Conservation (phyloP, 2,329 filamentous ascomycete genomes). For the Xylariaceae sp. region DNA sequence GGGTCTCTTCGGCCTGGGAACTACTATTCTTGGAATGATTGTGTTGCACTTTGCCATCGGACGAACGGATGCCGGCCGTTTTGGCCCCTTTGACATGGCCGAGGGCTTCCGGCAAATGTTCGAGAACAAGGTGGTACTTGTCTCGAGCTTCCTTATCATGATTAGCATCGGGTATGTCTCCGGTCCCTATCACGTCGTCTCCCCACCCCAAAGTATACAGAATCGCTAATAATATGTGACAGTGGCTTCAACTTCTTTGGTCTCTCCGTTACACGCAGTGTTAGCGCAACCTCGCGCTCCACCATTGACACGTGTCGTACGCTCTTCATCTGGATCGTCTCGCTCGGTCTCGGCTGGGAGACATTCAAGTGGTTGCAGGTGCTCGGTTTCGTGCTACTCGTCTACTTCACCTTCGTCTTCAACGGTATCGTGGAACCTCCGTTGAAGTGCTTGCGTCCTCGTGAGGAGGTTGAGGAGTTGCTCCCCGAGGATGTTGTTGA, state of each 20-base stretch:
- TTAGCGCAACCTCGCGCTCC: constrained; percentile 87
- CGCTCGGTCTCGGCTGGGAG: constrained; percentile 90
- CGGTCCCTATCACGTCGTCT: constrained; percentile 3
- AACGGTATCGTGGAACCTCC: constrained; percentile 89
- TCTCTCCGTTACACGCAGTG: constrained; percentile 79
- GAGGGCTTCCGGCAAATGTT: constrained; percentile 82
- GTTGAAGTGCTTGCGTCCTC: constrained; percentile 59
- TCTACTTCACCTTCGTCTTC: constrained; percentile 96
- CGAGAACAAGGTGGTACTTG: constrained; percentile 61
- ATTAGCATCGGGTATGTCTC: constrained; percentile 81
- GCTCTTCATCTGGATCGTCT: constrained; percentile 96
- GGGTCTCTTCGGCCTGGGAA: constrained; percentile 79
- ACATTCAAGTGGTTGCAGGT: constrained; percentile 97
- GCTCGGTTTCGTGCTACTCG: constrained; percentile 76
- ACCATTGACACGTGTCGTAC: constrained; percentile 98
- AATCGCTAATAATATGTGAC: constrained; percentile 20
- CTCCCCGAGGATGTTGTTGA: constrained; percentile 82
- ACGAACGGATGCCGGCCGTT: constrained; percentile 62
- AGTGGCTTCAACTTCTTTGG: constrained; percentile 99
- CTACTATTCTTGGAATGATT: constrained; percentile 74
- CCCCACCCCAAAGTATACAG: neutral
- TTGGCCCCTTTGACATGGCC: constrained; percentile 84
- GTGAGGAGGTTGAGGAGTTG: constrained; percentile 54
- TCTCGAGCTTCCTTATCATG: constrained; percentile 89
- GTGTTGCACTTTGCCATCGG: constrained; percentile 75